Percentiles rank a stretch among this genome's conserved stretches.
These are phyloP conservation scores for Juncus inflexus DNA, from an alignment of 176 grass and related monocot genomes.

Conservation along the genomic window DNA sequence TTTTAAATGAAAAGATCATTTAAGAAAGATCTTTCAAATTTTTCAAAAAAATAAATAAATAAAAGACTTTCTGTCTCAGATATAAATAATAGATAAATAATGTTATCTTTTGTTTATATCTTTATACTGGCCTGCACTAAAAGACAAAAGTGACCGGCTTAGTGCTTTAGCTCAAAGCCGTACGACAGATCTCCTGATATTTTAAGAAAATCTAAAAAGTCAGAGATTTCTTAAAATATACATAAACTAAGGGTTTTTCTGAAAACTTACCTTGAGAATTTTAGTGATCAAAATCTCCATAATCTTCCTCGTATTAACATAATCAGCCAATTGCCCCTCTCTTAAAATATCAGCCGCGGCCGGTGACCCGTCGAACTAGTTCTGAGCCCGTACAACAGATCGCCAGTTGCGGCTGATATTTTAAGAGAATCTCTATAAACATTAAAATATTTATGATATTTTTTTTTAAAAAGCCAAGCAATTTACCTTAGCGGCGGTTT, in stretches of 20 bases:
- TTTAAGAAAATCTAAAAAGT: slow-evolving; percentile 8
- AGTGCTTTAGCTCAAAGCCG: slow-evolving; percentile 77
- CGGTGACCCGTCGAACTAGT: slow-evolving; percentile 84
- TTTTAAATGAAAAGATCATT: no score
- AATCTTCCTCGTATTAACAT: slow-evolving; percentile 70
- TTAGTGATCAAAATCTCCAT: slow-evolving; percentile 81
- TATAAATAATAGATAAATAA: no score
- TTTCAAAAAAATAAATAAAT: no score
- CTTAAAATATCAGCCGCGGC: slow-evolving; percentile 84
- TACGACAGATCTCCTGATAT: slow-evolving; percentile 78
- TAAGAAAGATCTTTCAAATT: no score
- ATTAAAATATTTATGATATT: no score
- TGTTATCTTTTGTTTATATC: slow-evolving; percentile 72
- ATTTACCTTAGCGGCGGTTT: slow-evolving; percentile 69
- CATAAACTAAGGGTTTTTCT: no score
- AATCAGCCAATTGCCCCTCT: slow-evolving; percentile 87
- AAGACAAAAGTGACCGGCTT: slow-evolving; percentile 86
- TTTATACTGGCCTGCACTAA: slow-evolving; percentile 74
- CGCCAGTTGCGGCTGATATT: no score
- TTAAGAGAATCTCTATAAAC: no score
- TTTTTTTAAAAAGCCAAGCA: no score
- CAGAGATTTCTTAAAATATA: no score
- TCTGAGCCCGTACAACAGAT: slow-evolving; percentile 70
- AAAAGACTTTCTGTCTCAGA: no score
- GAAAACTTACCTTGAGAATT: slow-evolving; percentile 81